Conservation (phyloP, 2,329 filamentous ascomycete genomes). For the Cladosporium sp. region DNA sequence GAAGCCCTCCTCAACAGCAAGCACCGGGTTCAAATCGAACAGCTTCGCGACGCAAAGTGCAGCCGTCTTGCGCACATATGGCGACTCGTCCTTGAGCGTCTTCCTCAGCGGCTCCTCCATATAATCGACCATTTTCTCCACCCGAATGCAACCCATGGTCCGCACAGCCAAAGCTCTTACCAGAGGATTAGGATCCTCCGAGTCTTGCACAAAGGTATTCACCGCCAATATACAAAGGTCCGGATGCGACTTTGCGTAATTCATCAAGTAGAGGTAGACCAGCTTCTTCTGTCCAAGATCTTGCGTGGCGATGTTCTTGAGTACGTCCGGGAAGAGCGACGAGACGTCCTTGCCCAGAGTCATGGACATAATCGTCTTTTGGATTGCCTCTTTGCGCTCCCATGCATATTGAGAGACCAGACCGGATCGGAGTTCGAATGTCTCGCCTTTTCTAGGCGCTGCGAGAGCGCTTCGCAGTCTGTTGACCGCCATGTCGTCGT, state of each 20-base stretch:
- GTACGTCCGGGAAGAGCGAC: conserved; percentile 89
- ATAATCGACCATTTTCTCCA: conserved; percentile 99
- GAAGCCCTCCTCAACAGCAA: conserved; percentile 97
- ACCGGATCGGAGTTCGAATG: conserved; percentile 92
- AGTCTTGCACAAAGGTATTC: conserved; percentile 98
- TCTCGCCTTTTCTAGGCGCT: conserved; percentile 92
- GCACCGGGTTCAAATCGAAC: conserved; percentile 85
- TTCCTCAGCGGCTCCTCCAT: conserved; percentile 98
- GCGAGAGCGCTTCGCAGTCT: conserved; percentile 92
- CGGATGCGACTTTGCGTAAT: conserved; percentile 98
- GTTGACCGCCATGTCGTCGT: conserved; percentile 77
- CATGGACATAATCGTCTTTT: conserved; percentile 99
- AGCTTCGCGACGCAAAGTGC: conserved; percentile 97
- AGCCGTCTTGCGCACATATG: conserved; percentile 96
- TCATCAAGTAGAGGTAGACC: conserved; percentile 98
- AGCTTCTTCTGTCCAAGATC: conserved; percentile 99
- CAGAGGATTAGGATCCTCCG: conserved; percentile 95
- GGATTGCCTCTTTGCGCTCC: conserved; percentile 96
- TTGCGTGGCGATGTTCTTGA: conserved; percentile 95
- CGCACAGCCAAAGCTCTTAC: conserved; percentile 92
- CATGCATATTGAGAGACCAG: conserved; percentile 98
- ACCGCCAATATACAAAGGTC: conserved; percentile 98
- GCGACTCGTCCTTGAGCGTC: conserved; percentile 93
- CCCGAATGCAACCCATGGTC: conserved; percentile 97
- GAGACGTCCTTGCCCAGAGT: conserved; percentile 98